phyloP scores from a whole-genome alignment of 306 rosid species.

The Adenanthera pavonina region DNA sequence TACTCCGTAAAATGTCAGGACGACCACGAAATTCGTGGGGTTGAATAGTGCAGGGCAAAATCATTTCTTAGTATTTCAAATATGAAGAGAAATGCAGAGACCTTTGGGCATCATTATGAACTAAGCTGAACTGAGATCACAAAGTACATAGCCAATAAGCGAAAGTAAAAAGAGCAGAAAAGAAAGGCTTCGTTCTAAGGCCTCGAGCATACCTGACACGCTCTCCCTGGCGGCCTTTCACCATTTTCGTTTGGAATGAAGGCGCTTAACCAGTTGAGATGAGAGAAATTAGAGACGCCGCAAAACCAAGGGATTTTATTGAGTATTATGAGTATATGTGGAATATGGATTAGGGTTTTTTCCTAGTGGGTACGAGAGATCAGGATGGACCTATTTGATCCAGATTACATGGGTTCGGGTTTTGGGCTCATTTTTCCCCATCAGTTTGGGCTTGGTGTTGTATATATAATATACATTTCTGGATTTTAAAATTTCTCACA shows the following conservation, averaged over 20 bases:
- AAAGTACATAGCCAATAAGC: neutral
- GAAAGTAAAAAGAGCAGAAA: neutral
- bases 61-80: neutral
- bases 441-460: neutral
- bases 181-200: neutral
- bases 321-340: neutral
- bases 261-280: slow-evolving; percentile 1
- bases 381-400: neutral
- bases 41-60: neutral
- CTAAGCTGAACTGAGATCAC: neutral
- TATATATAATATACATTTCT: neutral
- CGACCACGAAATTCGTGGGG: too few species aligned
- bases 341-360: slow-evolving; percentile 3
- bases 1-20: neutral
- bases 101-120: neutral
- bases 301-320: slow-evolving; percentile 11
- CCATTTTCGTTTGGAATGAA: slow-evolving; percentile 54
- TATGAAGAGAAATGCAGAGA: neutral
- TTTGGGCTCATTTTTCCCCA: neutral
- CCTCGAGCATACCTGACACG: slow-evolving; percentile 64
- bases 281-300: slow-evolving; percentile 1
- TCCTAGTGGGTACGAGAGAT: neutral
- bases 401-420: neutral
- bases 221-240: slow-evolving; percentile 92
- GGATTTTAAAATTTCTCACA: too few species aligned